Base-by-base conservation (phyloP, 2,329 filamentous ascomycete species). In the Pestalotiopsis sp. region DNA sequence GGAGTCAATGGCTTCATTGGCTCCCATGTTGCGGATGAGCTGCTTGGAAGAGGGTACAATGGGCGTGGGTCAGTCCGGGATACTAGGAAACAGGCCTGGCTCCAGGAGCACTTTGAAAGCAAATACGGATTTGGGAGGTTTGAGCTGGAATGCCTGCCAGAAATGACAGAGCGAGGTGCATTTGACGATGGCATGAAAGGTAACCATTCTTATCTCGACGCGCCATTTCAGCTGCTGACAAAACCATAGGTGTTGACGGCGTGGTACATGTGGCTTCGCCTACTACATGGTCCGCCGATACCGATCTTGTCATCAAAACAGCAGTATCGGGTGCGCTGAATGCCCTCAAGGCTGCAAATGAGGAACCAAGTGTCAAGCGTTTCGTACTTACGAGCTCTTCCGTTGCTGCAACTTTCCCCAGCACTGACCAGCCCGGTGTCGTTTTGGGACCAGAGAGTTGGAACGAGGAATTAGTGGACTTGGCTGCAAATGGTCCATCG, bases 381-480 rank as follows among this genome's bases (percentile, higher is more conserved):
- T 75, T 80, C n/a, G 72, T 76, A 45, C 11, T 45, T 9, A 45
- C 40, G 4, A 45, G 40, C 40, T 45, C 40, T 45, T 45, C 40
- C 40, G 40, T 45, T 45, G 40, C 40, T 45, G 40, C 40, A 45
- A 45, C 40, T 45, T 45, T 45, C 40, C 40, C 9, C 20, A 73
- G 70, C 3, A 71, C 65, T 36, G 72, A 74, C 31, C 73, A 68
- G 40, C 12, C 40, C 40, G 12, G 40, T 45, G 12, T 75, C 20
- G 68, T 63, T 58, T 52, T 77, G 14, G 73, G 74, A 13, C 73
- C 71, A 45, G 71, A 73, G 68, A 74, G 74, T 2, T 80, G 71
- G 66, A 80, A 81, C 52, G 76, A 80, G 4, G 71, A 77, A 4
- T 77, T 75, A 0, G 65, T 79, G 1, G 66, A 63, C 23, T 25